phyloP scores from a whole-genome alignment of 306 rosid species.

The Trichosanthes truncata region DNA sequence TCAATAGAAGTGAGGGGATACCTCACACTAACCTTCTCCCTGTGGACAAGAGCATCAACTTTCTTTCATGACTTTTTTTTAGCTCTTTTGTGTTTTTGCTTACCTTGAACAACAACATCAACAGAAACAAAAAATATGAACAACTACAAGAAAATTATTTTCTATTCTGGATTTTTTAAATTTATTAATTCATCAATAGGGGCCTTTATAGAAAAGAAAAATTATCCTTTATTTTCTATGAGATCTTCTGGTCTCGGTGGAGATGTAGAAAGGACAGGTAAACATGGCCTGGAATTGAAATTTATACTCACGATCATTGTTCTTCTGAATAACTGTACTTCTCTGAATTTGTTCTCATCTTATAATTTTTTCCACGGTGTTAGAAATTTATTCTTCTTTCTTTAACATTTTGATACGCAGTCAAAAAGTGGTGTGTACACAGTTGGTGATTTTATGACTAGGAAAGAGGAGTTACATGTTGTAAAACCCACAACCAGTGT shows the following conservation, averaged over 20 bases:
- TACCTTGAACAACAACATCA: too few species aligned
- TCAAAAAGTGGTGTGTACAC: constrained; percentile 51
- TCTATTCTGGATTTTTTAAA: not conserved
- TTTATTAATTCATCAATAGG: not conserved
- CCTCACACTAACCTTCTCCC: too few species aligned
- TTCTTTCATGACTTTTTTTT: too few species aligned
- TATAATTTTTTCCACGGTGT: not conserved
- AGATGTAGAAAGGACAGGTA: not conserved
- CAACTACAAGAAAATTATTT: not conserved
- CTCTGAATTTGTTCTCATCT: not conserved
- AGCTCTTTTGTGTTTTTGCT: too few species aligned
- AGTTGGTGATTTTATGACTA: constrained; percentile 94
- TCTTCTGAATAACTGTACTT: not conserved
- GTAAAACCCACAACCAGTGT: constrained; percentile 86
- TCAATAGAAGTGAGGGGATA: too few species aligned
- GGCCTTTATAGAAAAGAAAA: not conserved
- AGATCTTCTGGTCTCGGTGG: not conserved
- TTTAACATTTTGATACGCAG: constrained; percentile 22
- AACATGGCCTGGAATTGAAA: not conserved
- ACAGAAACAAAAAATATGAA: too few species aligned
- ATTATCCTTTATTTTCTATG: not conserved
- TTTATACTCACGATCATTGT: not conserved
- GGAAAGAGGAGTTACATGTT: constrained; percentile 54
- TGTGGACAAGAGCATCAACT: too few species aligned
- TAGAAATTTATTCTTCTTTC: not conserved